These are phyloP conservation scores for Citrullus mucosospermus DNA, from an alignment of 306 rosid species.

Conservation along the genomic window DNA sequence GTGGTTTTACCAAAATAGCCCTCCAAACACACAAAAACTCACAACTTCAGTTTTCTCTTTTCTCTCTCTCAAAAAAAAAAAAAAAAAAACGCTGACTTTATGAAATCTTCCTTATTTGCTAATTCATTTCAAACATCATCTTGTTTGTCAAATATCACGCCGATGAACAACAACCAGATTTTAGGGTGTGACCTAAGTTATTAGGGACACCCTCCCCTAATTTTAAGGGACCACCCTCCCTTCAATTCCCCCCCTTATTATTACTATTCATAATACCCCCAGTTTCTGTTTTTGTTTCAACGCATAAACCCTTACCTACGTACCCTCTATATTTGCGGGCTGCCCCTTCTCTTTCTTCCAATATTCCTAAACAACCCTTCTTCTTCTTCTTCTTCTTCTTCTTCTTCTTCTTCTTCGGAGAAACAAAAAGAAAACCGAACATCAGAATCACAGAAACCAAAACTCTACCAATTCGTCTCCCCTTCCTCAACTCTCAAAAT, in stretches of 20 bases:
- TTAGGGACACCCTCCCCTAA: not conserved
- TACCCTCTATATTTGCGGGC: not conserved
- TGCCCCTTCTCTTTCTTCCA: not conserved
- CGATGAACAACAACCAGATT: not conserved
- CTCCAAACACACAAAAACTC: not conserved
- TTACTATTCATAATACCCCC: not conserved
- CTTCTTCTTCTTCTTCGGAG: not conserved
- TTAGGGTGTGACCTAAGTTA: not conserved
- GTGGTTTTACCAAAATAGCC: not conserved
- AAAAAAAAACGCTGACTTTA: too few species aligned
- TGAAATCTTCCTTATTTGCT: too few species aligned
- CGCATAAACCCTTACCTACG: not conserved
- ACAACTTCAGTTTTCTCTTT: not conserved
- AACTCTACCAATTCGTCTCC: not conserved
- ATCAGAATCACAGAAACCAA: constrained; percentile 31
- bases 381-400: not conserved
- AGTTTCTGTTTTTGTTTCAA: not conserved
- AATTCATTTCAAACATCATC: too few species aligned
- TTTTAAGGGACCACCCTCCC: not conserved
- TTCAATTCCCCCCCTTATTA: too few species aligned
- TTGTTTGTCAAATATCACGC: not conserved
- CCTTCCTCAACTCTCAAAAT: not conserved
- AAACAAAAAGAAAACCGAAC: not conserved
- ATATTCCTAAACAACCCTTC: not conserved
- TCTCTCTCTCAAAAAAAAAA: not conserved